These are phyloP conservation scores for Pseudonitzschia multiseries DNA, from an alignment of 108 stramenopile species.

Conservation along the genomic window DNA sequence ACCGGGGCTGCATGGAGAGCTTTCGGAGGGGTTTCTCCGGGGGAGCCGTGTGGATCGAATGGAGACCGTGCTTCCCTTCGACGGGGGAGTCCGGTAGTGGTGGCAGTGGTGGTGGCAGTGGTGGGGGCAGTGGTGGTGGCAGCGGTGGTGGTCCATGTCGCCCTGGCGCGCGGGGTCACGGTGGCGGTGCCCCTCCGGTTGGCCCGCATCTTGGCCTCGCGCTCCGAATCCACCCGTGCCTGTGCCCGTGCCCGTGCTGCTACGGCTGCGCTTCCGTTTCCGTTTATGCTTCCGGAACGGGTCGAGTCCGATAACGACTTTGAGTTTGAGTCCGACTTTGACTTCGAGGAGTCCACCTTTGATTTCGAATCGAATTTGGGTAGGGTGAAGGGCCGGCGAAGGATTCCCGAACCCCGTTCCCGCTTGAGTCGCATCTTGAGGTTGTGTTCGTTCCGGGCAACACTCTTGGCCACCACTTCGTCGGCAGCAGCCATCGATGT, in stretches of 20 bases:
- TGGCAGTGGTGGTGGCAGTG: too few species aligned
- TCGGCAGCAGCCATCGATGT: neutral
- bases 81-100: too few species aligned
- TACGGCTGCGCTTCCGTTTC: neutral
- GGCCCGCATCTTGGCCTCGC: conserved; percentile 14
- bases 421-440: conserved; percentile 15
- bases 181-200: neutral
- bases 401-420: neutral
- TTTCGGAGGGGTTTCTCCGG: neutral
- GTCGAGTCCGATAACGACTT: neutral
- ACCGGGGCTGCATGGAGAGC: neutral
- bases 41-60: neutral
- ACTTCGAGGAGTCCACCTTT: too few species aligned
- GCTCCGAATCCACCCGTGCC: neutral
- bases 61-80: neutral
- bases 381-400: too few species aligned
- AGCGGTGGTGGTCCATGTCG: neutral
- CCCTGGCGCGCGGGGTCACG: neutral
- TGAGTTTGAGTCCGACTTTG: neutral
- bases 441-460: conserved; percentile 24
- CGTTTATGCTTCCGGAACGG: neutral
- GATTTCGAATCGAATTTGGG: too few species aligned
- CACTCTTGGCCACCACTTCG: conserved; percentile 18
- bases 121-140: too few species aligned
- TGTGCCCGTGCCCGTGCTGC: neutral